Conservation (phyloP, 2,329 filamentous ascomycete species). For the Fusarium pseudograminearum region DNA sequence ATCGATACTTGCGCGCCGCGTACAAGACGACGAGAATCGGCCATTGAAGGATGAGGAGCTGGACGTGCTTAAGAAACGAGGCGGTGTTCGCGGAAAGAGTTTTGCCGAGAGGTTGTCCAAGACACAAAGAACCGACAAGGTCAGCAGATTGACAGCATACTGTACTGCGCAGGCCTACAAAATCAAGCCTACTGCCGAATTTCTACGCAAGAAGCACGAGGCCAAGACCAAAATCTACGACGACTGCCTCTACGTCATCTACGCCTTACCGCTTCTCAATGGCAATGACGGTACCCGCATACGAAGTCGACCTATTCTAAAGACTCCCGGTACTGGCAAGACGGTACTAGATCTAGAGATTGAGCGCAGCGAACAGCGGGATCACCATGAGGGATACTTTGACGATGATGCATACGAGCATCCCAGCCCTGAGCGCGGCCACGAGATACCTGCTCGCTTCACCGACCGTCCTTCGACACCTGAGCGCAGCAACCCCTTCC, state of each 20-base stretch:
- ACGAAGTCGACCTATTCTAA: slow-evolving; percentile 89
- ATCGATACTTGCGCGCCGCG: slow-evolving; percentile 51
- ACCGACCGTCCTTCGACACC: slow-evolving; percentile 48
- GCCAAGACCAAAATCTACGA: slow-evolving; percentile 97
- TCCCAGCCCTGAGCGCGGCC: slow-evolving; percentile 50
- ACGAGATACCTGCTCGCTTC: slow-evolving; percentile 49
- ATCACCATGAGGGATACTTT: slow-evolving; percentile 93
- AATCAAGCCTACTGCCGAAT: slow-evolving; percentile 87
- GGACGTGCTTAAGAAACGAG: slow-evolving; percentile 71
- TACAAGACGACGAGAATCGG: slow-evolving; percentile 69
- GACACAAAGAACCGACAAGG: slow-evolving; percentile 83
- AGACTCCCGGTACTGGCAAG: slow-evolving; percentile 89
- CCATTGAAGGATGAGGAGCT: slow-evolving; percentile 77
- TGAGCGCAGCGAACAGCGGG: slow-evolving; percentile 88
- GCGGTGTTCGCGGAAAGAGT: slow-evolving; percentile 79
- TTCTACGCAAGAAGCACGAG: slow-evolving; percentile 86
- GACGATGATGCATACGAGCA: slow-evolving; percentile 74
- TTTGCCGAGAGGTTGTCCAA: slow-evolving; percentile 96
- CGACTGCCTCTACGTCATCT: slow-evolving; percentile 95
- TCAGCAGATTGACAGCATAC: slow-evolving; percentile 93
- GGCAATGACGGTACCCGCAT: slow-evolving; percentile 89
- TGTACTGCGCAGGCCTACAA: slow-evolving; percentile 96
- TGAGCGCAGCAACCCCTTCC: slow-evolving; percentile 48
- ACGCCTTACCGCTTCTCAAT: slow-evolving; percentile 88
- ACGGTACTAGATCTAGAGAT: slow-evolving; percentile 95